phyloP scores from a whole-genome alignment of 2,329 filamentous ascomycete genomes.

The Ceratocystis destructans region DNA sequence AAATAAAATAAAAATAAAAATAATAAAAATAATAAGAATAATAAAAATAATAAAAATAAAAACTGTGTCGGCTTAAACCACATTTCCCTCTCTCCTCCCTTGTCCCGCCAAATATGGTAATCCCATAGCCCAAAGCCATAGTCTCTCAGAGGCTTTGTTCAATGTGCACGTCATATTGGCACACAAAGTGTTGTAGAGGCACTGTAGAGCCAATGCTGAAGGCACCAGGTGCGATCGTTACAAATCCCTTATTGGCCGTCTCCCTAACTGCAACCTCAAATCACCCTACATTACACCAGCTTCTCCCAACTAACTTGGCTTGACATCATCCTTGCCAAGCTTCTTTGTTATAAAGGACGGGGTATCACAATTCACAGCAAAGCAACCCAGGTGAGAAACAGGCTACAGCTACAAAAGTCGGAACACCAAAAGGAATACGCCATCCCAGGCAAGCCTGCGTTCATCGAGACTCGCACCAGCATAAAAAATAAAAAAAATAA shows the following conservation, averaged over 20 bases:
- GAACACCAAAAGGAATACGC: neutral
- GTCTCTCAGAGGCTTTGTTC: neutral
- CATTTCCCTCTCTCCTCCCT: neutral
- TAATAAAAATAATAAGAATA: neutral
- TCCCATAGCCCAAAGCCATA: neutral
- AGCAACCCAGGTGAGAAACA: neutral
- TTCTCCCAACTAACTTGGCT: neutral
- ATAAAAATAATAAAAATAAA: neutral
- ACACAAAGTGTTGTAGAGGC: no score
- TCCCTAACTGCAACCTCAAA: neutral
- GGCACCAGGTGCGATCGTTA: no score
- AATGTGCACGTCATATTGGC: no score
- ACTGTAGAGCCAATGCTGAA: no score
- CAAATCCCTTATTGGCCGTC: neutral
- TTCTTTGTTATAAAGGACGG: neutral
- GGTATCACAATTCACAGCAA: constrained; percentile 15
- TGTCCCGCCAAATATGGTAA: neutral
- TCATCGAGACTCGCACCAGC: neutral
- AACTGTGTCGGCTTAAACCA: neutral
- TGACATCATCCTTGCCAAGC: neutral
- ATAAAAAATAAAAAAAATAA: neutral
- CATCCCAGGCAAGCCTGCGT: neutral
- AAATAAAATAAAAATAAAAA: neutral
- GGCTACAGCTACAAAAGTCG: neutral
- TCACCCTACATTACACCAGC: neutral